Base-by-base conservation (phyloP, 345 rosid species). In the Citrus medica region DNA sequence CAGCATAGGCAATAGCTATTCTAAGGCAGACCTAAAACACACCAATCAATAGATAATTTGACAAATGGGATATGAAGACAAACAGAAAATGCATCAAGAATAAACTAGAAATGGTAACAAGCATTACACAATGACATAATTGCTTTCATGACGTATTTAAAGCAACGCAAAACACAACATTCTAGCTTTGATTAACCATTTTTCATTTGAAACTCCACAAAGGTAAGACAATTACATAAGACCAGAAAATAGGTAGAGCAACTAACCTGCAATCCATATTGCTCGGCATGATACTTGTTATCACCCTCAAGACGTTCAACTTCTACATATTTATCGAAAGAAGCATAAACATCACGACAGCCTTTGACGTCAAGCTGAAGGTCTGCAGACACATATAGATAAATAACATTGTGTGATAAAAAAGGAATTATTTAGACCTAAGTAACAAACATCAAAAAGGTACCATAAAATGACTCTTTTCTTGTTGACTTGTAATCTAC, bases 301-400 rank as follows among this genome's bases (percentile, higher is more conserved):
- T 95, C 98, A 76, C 99, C 99, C 80, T 95, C 99, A 75, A 95
- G 99, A 55, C 91, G 88, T 82, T 95, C 98, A 83, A 95, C 98
- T 83, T 95, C 98, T 28, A 95, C 98, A 83, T 95, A 95, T 86
- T 94, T 95, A 78, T 95, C 99, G 90, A 95, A 95, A 24, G 99
- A 95, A 76, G 98, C 97, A 76, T 94, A 96, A 66, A 95, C 94
- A 84, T 95, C 99, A 78, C 88, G 90, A 85, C 98, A 95, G 62
- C 98, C 99, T 89, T 95, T 95, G 70, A 95, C 99, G 84, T 95
- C 99, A 74, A 95, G 98, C 85, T 95, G 99, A 72, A 95, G 96
- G 69, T 95, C 99, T 95, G 89, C 83, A 83, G 22, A 81, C 28
- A 75, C 67, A 70, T 24, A 71, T 35, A 60, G 37, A 67, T 12